Conservation (phyloP, 805 yeast genomes). For the Brettanomyces sp. region DNA sequence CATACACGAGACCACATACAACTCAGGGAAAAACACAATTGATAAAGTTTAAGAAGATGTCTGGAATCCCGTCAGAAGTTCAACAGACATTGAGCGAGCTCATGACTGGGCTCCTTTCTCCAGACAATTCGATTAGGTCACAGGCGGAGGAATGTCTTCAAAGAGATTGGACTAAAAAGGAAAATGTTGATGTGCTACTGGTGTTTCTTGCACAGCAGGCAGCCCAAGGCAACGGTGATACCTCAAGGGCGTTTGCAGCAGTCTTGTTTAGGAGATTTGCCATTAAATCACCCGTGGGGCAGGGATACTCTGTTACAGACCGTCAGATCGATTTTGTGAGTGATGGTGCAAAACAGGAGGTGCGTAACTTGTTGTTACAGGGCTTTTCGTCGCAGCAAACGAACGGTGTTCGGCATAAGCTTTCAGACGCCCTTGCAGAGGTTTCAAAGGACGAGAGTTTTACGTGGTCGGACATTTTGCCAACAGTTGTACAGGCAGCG, state of each 20-base stretch:
- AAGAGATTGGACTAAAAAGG: constrained; percentile 63
- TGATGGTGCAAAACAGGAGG: constrained; percentile 47
- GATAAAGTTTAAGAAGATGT: constrained; percentile 22
- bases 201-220: constrained; percentile 79
- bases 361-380: constrained; percentile 55
- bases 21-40: background rate
- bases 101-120: constrained; percentile 61
- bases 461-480: constrained; percentile 73
- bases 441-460: constrained; percentile 61
- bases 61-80: constrained; percentile 52
- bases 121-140: constrained; percentile 68
- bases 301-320: constrained; percentile 53
- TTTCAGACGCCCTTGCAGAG: constrained; percentile 91
- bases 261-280: constrained; percentile 86
- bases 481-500: constrained; percentile 59
- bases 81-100: constrained; percentile 45
- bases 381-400: constrained; percentile 67
- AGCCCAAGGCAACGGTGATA: constrained; percentile 47
- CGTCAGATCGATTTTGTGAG: constrained; percentile 69
- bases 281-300: constrained; percentile 62
- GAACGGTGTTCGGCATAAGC: constrained; percentile 78
- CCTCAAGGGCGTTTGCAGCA: constrained; percentile 66
- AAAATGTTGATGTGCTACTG: constrained; percentile 60
- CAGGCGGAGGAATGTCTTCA: constrained; percentile 67
- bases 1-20: background rate